Evolutionary conservation across 768 basidiomycete genomes (phyloP).

Genomic region (Termitomyces sp.): DNA sequence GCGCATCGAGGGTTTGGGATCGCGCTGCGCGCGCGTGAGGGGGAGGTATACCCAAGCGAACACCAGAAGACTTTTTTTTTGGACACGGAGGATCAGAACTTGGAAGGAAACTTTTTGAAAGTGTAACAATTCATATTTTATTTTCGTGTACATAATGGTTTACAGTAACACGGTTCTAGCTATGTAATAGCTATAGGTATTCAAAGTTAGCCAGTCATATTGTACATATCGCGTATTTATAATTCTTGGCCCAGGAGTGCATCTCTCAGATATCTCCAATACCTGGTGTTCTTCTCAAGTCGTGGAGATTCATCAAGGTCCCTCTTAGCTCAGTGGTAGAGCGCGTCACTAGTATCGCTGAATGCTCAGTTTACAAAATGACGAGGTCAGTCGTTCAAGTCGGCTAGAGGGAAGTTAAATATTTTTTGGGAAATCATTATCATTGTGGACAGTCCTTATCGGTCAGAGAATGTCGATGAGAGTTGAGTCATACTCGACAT

Average conservation of each 20-base stretch:
- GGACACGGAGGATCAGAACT: background rate
- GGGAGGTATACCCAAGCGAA: background rate
- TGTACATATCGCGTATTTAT: background rate
- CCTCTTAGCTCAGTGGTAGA: conserved; percentile 39
- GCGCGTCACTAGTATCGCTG: conserved; percentile 38
- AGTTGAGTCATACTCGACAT: no score
- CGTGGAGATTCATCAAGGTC: background rate
- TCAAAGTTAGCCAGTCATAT: no score
- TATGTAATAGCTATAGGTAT: background rate
- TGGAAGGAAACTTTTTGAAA: background rate
- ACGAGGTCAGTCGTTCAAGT: conserved; percentile 3
- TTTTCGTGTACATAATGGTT: background rate
- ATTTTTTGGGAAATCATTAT: no score
- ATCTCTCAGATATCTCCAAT: background rate
- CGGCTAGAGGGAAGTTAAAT: conserved; percentile 3
- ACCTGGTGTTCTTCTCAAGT: background rate
- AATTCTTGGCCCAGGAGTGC: no score
- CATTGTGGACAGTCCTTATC: no score
- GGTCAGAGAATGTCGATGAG: no score
- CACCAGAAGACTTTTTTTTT: background rate
- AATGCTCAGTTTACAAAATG: background rate
- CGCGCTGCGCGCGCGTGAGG: background rate
- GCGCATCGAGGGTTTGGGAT: background rate
- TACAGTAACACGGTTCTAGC: background rate
- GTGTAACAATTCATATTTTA: background rate